These are phyloP conservation scores for Phytophthora sansomeana DNA, from an alignment of 352 stramenopile genomes.

Conservation along the genomic window DNA sequence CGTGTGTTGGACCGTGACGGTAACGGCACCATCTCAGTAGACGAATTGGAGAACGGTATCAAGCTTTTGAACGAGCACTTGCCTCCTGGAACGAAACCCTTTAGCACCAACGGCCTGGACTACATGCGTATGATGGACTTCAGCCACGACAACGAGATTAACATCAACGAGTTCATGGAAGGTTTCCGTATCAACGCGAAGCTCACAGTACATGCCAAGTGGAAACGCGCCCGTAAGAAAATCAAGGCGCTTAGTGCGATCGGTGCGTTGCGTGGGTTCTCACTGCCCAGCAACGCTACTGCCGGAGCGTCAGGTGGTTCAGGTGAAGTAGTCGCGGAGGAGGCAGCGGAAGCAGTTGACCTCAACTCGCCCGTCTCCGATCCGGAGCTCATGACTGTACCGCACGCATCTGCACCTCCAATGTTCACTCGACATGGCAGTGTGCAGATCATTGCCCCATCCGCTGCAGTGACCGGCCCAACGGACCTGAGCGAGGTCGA, in stretches of 20 bases:
- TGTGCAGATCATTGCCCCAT: slow-evolving; percentile 64
- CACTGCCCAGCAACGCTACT: slow-evolving; percentile 34
- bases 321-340: slow-evolving; percentile 23
- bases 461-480: slow-evolving; percentile 30
- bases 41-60: slow-evolving; percentile 84
- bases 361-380: slow-evolving; percentile 34
- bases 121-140: slow-evolving; percentile 91
- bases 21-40: slow-evolving; percentile 84
- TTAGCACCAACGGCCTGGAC: slow-evolving; percentile 73
- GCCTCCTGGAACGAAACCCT: slow-evolving; percentile 68
- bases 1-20: slow-evolving; percentile 81
- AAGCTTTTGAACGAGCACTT: slow-evolving; percentile 84
- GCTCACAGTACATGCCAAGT: slow-evolving; percentile 87
- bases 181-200: slow-evolving; percentile 89
- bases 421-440: slow-evolving; percentile 72
- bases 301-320: slow-evolving; percentile 33
- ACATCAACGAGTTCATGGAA: slow-evolving; percentile 93
- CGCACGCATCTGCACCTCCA: slow-evolving; percentile 42
- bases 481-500: slow-evolving; percentile 44
- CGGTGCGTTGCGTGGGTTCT: slow-evolving; percentile 58
- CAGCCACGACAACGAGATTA: slow-evolving; percentile 86
- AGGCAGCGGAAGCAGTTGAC: slow-evolving; percentile 2
- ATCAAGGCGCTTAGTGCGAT: slow-evolving; percentile 87
- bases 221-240: slow-evolving; percentile 89
- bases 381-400: slow-evolving; percentile 42